These are phyloP conservation scores for Barbarea vulgaris DNA, from an alignment of 345 rosid genomes.

Conservation along the genomic window DNA sequence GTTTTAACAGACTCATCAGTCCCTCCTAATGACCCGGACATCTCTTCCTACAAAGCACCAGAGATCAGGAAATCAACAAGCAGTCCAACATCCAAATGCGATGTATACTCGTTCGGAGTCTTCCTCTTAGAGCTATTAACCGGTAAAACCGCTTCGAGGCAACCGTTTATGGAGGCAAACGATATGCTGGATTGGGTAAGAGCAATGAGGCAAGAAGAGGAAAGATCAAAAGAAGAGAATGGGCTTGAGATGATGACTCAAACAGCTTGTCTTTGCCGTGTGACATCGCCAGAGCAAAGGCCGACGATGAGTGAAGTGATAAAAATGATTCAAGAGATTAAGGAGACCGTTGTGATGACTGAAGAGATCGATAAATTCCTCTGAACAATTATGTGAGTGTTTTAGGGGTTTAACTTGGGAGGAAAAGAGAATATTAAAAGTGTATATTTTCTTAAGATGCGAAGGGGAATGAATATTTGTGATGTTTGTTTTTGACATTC, in stretches of 20 bases:
- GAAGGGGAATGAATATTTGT: neutral
- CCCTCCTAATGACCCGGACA: constrained; percentile 47
- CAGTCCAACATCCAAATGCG: constrained; percentile 63
- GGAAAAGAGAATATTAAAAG: neutral
- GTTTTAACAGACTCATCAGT: constrained; percentile 57
- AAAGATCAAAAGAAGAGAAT: constrained; percentile 48
- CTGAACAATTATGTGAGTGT: neutral
- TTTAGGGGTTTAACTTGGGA: neutral
- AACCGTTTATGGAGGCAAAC: constrained; percentile 62
- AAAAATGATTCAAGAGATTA: constrained; percentile 78
- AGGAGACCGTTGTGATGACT: constrained; percentile 48
- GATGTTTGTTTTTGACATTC: neutral
- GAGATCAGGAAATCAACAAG: constrained; percentile 63
- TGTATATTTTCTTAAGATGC: constrained; percentile 2
- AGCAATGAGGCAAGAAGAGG: constrained; percentile 60
- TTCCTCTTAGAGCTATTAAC: constrained; percentile 77
- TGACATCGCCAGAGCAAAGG: constrained; percentile 80
- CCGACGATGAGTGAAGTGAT: constrained; percentile 80
- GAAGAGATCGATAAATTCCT: constrained; percentile 24
- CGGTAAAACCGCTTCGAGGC: constrained; percentile 72
- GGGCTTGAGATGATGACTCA: constrained; percentile 80
- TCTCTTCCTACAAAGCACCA: constrained; percentile 73
- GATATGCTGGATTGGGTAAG: constrained; percentile 84
- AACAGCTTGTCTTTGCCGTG: constrained; percentile 75
- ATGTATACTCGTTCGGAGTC: constrained; percentile 84